A percentile compares a stretch with the other conserved stretches of the same genome.
These are phyloP conservation scores for Globisporangium takayamanum DNA, from an alignment of 352 stramenopile genomes.

Conservation along the genomic window DNA sequence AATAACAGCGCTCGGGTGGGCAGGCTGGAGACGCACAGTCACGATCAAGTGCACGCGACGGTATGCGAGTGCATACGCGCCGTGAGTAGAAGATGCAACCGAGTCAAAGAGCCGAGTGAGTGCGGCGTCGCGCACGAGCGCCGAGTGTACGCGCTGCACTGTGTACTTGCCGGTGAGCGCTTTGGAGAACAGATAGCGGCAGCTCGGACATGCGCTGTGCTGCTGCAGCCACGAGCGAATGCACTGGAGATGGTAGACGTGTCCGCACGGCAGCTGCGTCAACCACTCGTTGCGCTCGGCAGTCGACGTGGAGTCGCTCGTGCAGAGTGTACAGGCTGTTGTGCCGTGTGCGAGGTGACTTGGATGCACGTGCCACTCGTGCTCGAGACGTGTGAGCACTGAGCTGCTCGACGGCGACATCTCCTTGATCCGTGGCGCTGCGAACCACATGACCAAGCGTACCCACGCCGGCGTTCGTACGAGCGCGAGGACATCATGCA, in stretches of 20 bases:
- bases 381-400: conserved; percentile 29
- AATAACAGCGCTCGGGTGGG: too few relatives aligned
- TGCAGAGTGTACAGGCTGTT: conserved; percentile 83
- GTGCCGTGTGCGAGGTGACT: conserved; percentile 16
- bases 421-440: conserved; percentile 57
- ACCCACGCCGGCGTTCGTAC: conserved; percentile 49
- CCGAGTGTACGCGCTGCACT: conserved; percentile 1
- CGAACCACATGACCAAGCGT: conserved; percentile 52
- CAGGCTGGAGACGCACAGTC: too few relatives aligned
- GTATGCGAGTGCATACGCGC: too few relatives aligned
- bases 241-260: conserved; percentile 81
- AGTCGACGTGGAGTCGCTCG: conserved; percentile 26
- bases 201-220: conserved; percentile 72
- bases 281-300: conserved; percentile 13
- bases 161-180: conserved; percentile 6
- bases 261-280: conserved; percentile 73
- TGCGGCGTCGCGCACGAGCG: not conserved
- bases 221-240: conserved; percentile 65
- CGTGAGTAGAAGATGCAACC: too few relatives aligned
- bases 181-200: conserved; percentile 49
- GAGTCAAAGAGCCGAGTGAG: not conserved
- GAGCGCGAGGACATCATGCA: conserved; percentile 51
- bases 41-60: too few relatives aligned
- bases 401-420: conserved; percentile 33
- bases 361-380: conserved; percentile 14